Evolutionary conservation across 495 filamentous ascomycete species (phyloP).

Genomic region (Podospora sp.): DNA sequence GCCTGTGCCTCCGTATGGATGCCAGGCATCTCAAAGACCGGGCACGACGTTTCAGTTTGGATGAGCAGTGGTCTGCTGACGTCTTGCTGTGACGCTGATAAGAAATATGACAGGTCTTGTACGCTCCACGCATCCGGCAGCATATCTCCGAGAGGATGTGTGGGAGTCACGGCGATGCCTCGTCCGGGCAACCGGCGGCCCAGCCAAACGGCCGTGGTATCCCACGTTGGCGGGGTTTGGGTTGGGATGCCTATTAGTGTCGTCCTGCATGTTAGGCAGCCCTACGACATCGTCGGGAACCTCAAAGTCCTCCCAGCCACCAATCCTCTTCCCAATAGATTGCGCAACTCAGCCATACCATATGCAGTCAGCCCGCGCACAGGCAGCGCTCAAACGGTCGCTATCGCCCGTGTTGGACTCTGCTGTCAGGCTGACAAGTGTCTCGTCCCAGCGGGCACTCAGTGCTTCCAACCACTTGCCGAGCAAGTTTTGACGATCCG

Average conservation of each 20-base stretch:
- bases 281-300: conserved; percentile 19
- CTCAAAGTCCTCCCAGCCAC: background rate
- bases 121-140: background rate
- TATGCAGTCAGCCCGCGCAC: conserved; percentile 11
- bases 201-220: background rate
- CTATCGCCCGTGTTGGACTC: background rate
- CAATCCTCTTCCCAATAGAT: conserved; percentile 6
- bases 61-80: conserved; percentile 14
- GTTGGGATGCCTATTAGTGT: background rate
- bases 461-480: background rate
- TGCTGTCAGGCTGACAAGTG: background rate
- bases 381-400: background rate
- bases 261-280: conserved; percentile 20
- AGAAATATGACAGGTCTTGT: conserved; percentile 21
- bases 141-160: conserved; percentile 4
- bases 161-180: background rate
- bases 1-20: background rate
- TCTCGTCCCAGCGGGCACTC: background rate
- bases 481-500: background rate
- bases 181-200: background rate
- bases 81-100: conserved; percentile 12
- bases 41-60: conserved; percentile 11
- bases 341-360: conserved; percentile 3
- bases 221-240: background rate
- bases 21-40: background rate